Conservation (phyloP, 1,139 yeast genomes). For the Petasospora rhodanensis region DNA sequence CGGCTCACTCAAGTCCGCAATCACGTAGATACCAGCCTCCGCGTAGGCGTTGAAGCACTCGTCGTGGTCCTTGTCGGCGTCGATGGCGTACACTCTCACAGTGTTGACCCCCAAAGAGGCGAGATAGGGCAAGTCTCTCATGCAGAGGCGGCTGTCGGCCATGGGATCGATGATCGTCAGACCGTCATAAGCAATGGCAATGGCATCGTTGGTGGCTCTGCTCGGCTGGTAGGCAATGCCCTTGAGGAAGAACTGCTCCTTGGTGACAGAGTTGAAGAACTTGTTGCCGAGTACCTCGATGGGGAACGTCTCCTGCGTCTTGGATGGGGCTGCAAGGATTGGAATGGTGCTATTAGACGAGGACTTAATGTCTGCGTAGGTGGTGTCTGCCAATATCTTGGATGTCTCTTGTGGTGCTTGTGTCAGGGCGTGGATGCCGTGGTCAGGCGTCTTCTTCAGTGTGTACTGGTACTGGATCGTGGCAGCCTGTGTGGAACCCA, state of each 20-base stretch:
- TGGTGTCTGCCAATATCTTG: no score
- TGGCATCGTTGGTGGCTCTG: slow-evolving; percentile 28
- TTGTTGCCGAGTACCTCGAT: slow-evolving; percentile 43
- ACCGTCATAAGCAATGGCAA: slow-evolving; percentile 28
- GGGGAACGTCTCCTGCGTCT: slow-evolving; percentile 11
- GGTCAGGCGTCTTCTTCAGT: no score
- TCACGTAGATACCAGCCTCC: slow-evolving; percentile 50
- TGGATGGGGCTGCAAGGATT: not conserved
- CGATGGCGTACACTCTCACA: slow-evolving; percentile 51
- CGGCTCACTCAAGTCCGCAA: slow-evolving; percentile 55
- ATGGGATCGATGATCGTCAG: slow-evolving; percentile 49
- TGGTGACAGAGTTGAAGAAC: slow-evolving; percentile 39
- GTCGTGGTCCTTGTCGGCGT: slow-evolving; percentile 48
- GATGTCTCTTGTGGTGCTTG: no score
- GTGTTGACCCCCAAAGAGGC: slow-evolving; percentile 47
- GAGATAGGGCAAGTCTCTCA: slow-evolving; percentile 47
- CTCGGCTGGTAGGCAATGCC: slow-evolving; percentile 59
- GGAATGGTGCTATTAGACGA: not conserved
- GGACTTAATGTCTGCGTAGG: no score
- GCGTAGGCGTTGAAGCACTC: slow-evolving; percentile 50
- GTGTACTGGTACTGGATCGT: no score
- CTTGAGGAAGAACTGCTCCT: slow-evolving; percentile 49
- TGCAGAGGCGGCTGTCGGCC: slow-evolving; percentile 42
- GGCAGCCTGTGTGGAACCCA: no score
- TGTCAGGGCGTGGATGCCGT: no score